Evolutionary conservation across 179 eudicot species (phyloP), one percentile per base, ranked within the genome.

Genomic region (Silene vulgaris): DNA sequence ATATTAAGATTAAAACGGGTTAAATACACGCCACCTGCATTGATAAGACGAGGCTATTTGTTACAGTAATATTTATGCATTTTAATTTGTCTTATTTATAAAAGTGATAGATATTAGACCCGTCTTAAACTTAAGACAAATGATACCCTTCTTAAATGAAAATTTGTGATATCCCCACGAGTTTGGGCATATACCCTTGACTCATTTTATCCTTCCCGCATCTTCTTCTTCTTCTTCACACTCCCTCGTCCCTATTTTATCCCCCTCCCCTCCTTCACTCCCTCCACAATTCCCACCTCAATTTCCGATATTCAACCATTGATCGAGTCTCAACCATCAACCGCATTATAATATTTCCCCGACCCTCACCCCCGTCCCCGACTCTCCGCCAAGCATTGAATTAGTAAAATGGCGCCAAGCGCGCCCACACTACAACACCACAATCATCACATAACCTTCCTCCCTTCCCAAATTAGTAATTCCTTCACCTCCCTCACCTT

Each of bases 341-440:
- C 59, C 19, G 4, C 17, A 12, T 40, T 7, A 1, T 50, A 50
- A 50, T 11, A 11, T 9, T 43, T 43, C n/a, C 50, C 52, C 6
- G 13, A 45, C 52, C 5, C 50, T 2, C 4, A 2, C 35, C 35
- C 4, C 3, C 35, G 4, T 45, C n/a, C 35, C 40, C 40, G 40
- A 4, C 40, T 35, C 8, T 6, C 40, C 40, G 40, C 5, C 37
- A 32, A 32, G n/a, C 4, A 16, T 52, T 52, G 48, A 40, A 52
- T 14, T 14, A 52, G 5, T 13, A 3, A 52, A 14, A 73, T 78
- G 77, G 77, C 84, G 74, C 68, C 37, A 3, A 32, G 81, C 37
- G 62, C 86, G 7, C 75, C 85, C 17, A 64, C 87, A 1, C 75
- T 75, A 12, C 84, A 45, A 69, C 80, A 79, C 26, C 71, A 60